phyloP scores from a whole-genome alignment of 345 rosid genomes.

The Barbarea vulgaris region DNA sequence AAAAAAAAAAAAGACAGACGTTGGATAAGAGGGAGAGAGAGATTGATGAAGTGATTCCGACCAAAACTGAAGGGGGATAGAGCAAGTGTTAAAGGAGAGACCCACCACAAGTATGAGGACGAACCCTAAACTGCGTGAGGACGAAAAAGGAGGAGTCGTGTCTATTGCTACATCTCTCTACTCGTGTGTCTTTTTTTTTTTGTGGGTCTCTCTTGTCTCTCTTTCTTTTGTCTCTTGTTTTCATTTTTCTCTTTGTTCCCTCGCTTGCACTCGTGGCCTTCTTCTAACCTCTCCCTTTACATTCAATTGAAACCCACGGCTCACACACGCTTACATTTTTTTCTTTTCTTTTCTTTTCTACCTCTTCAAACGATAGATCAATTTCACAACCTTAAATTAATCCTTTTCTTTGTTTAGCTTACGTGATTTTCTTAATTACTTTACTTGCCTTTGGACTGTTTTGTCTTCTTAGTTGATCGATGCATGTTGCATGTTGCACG shows the following conservation, averaged over 20 bases:
- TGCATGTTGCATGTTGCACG: neutral
- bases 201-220: slow-evolving; percentile 35
- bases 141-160: slow-evolving; percentile 29
- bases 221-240: slow-evolving; percentile 29
- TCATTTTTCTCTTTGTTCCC: slow-evolving; percentile 19
- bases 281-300: slow-evolving; percentile 28
- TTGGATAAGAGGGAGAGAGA: slow-evolving; percentile 28
- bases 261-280: slow-evolving; percentile 32
- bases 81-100: slow-evolving; percentile 24
- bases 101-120: slow-evolving; percentile 31
- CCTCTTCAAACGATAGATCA: neutral
- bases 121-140: slow-evolving; percentile 22
- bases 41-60: slow-evolving; percentile 28
- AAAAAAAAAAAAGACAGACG: too few species aligned
- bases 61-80: slow-evolving; percentile 33
- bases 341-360: neutral
- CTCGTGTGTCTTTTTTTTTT: slow-evolving; percentile 23
- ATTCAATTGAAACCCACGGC: slow-evolving; percentile 9
- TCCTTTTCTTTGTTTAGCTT: neutral
- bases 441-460: neutral
- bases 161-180: slow-evolving; percentile 32
- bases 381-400: neutral
- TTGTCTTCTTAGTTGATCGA: neutral
- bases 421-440: neutral
- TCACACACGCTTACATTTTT: slow-evolving; percentile 13